A percentile compares a stretch with the other conserved stretches of the same genome.
phyloP scores from a whole-genome alignment of 2,329 filamentous ascomycete genomes.

The Plectosphaerella sp. region DNA sequence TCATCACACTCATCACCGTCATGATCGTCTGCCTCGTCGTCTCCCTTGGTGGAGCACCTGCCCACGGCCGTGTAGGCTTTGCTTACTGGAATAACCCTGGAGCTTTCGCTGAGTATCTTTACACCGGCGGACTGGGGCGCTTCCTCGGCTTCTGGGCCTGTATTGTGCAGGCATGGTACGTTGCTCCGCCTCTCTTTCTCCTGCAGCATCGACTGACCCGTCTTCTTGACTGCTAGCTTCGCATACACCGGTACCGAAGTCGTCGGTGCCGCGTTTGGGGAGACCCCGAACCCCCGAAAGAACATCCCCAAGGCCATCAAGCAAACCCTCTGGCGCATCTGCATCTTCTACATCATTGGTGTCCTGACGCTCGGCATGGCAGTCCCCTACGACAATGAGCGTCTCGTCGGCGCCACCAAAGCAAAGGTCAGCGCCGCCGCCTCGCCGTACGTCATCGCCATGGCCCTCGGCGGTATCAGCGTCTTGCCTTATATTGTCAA shows the following conservation, averaged over 20 bases:
- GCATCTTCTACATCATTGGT: constrained; percentile 17
- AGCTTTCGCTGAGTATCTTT: constrained; percentile 31
- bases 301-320: constrained; percentile 17
- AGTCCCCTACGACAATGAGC: constrained; percentile 16
- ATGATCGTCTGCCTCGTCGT: constrained; percentile 32
- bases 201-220: constrained; percentile 35
- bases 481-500: constrained; percentile 17
- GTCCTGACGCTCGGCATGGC: constrained; percentile 17
- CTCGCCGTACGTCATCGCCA: constrained; percentile 18
- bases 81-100: constrained; percentile 38
- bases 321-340: constrained; percentile 19
- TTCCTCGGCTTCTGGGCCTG: constrained; percentile 36
- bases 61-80: constrained; percentile 32
- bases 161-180: constrained; percentile 35
- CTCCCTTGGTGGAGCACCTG: constrained; percentile 33
- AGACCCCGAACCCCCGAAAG: constrained; percentile 17
- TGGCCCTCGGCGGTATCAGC: constrained; percentile 12
- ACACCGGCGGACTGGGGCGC: constrained; percentile 24
- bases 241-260: constrained; percentile 60
- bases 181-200: constrained; percentile 14
- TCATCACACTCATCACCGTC: constrained; percentile 34
- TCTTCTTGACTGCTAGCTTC: constrained; percentile 40
- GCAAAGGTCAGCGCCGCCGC: constrained; percentile 21
- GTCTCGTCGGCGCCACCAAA: constrained; percentile 4
- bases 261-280: constrained; percentile 67